Percentiles rank a stretch among this genome's conserved stretches.
Conservation (phyloP, 2,329 filamentous ascomycete genomes). For the Fusarium sublunatum region DNA sequence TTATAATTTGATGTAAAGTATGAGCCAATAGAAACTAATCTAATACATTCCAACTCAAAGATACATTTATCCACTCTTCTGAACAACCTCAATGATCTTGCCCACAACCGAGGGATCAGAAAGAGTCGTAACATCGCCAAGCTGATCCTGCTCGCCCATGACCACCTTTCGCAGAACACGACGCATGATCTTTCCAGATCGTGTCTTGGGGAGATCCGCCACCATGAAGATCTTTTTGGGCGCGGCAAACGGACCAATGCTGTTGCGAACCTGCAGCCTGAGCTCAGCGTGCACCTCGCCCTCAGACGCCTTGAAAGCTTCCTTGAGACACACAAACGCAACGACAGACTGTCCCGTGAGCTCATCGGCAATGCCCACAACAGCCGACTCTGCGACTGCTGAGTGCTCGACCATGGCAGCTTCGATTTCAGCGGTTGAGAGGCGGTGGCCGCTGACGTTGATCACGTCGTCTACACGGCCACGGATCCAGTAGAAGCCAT, state of each 20-base stretch:
- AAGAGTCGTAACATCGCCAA: slow-evolving; percentile 89
- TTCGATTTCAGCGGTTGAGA: slow-evolving; percentile 97
- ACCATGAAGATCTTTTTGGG: slow-evolving; percentile 90
- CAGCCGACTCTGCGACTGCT: slow-evolving; percentile 87
- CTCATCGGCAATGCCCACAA: slow-evolving; percentile 89
- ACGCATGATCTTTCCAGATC: slow-evolving; percentile 97
- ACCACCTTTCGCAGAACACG: slow-evolving; percentile 93
- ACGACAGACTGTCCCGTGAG: slow-evolving; percentile 94
- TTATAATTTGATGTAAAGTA: neutral
- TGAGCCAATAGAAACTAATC: neutral
- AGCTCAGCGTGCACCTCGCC: slow-evolving; percentile 82
- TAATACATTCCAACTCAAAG: neutral
- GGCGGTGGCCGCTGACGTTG: slow-evolving; percentile 91
- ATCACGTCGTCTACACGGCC: slow-evolving; percentile 96
- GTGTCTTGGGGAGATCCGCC: slow-evolving; percentile 90
- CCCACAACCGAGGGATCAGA: slow-evolving; percentile 87
- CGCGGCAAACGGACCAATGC: slow-evolving; percentile 92
- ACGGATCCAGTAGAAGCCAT: slow-evolving; percentile 98
- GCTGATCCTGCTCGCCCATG: slow-evolving; percentile 90
- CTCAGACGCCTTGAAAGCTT: slow-evolving; percentile 61
- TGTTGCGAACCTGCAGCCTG: slow-evolving; percentile 88
- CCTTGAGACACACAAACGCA: slow-evolving; percentile 88
- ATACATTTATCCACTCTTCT: slow-evolving; percentile 4
- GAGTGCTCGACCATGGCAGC: slow-evolving; percentile 90
- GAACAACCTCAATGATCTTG: slow-evolving; percentile 75